Conservation (phyloP, 1,284 basidiomycete genomes). For the Earliella scabrosa region DNA sequence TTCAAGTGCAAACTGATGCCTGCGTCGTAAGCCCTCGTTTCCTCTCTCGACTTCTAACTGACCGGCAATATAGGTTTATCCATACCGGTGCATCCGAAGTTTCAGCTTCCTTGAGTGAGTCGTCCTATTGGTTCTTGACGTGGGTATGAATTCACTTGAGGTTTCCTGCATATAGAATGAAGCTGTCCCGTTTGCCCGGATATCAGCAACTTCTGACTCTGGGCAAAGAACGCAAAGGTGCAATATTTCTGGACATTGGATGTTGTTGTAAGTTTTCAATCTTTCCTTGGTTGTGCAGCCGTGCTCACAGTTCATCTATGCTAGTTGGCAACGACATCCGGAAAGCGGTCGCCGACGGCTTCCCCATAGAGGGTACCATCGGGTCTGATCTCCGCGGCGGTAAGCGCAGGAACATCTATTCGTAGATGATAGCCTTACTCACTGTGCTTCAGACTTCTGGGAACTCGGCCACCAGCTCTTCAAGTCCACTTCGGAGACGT, state of each 20-base stretch:
- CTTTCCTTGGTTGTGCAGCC: background rate
- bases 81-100: conserved; percentile 45
- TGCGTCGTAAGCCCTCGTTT: conserved; percentile 38
- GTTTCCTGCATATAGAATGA: conserved; percentile 12
- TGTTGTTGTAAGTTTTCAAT: conserved; percentile 49
- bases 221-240: conserved; percentile 40
- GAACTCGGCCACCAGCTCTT: conserved; percentile 40
- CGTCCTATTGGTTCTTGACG: conserved; percentile 4
- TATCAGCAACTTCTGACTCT: conserved; percentile 49
- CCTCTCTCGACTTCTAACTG: conserved; percentile 24
- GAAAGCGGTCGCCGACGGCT: conserved; percentile 46
- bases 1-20: conserved; percentile 48
- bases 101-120: conserved; percentile 49
- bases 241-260: conserved; percentile 53
- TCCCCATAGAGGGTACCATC: conserved; percentile 37
- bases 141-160: background rate
- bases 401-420: conserved; percentile 1
- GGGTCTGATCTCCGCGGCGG: conserved; percentile 7
- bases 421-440: conserved; percentile 30
- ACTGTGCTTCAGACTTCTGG: conserved; percentile 34
- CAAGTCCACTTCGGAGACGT: conserved; percentile 38
- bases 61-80: conserved; percentile 33
- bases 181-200: conserved; percentile 42
- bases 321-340: conserved; percentile 50
- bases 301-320: background rate